Evolutionary conservation across 169 alveolate genomes (phyloP).

Genomic region (Plasmodium adleri): DNA sequence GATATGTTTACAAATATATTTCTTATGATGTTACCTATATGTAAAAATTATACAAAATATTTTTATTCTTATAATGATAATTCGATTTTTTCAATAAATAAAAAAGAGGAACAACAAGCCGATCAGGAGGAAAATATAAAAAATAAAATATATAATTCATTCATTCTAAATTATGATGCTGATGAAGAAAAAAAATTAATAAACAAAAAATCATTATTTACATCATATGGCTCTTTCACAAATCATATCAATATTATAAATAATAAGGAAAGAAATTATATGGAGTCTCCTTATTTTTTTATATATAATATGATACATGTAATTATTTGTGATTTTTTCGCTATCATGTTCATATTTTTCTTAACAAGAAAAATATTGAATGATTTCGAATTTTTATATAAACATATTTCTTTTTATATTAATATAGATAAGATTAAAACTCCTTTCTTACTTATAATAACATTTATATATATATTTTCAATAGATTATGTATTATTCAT

Average conservation of each 20-base stretch:
- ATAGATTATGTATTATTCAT: not conserved
- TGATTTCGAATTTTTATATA: conserved; percentile 5
- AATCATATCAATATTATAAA: not conserved
- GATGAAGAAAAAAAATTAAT: not conserved
- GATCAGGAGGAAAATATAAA: not conserved
- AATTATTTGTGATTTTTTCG: conserved; percentile 36
- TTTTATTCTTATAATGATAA: conserved; percentile 2
- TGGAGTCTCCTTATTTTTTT: not conserved
- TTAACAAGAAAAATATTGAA: conserved; percentile 21
- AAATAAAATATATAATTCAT: not conserved
- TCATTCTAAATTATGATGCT: not conserved
- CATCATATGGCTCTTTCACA: conserved; percentile 28
- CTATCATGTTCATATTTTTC: conserved; percentile 20
- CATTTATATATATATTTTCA: conserved; percentile 27
- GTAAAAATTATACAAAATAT: not conserved
- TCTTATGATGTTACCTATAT: conserved; percentile 44
- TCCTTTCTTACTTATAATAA: conserved; percentile 9
- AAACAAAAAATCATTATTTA: too few species aligned
- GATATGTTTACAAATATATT: conserved; percentile 46
- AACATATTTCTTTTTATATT: conserved; percentile 4
- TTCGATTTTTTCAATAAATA: too few species aligned
- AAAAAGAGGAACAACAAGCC: not conserved
- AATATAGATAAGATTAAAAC: conserved; percentile 31
- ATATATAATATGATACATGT: not conserved
- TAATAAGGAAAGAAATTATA: not conserved